A percentile compares a stretch with the other conserved stretches of the same genome.
Evolutionary conservation across 495 filamentous ascomycete species (phyloP).

Genomic region (Mytilinidion resinicola): DNA sequence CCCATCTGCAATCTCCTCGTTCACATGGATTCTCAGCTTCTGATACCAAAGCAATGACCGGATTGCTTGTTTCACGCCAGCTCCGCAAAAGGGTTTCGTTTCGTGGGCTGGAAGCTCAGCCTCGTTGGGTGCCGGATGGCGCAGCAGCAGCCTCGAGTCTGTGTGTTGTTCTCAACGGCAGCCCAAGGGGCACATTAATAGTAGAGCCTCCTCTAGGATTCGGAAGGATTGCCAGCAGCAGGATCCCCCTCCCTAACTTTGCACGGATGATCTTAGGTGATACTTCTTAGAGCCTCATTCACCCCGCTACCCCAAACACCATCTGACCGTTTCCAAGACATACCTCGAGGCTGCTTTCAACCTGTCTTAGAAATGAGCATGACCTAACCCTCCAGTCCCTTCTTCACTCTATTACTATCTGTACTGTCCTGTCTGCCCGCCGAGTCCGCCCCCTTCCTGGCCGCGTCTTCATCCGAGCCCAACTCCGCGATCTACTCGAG

Average conservation of each 20-base stretch:
- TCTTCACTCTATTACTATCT: not conserved
- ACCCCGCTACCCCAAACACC: not conserved
- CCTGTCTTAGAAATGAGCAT: not conserved
- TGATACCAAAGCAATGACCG: not conserved
- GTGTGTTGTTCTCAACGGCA: not conserved
- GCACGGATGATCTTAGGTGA: not conserved
- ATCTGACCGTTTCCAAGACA: not conserved
- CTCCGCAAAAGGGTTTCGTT: conserved; percentile 4
- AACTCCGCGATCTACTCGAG: too few relatives aligned
- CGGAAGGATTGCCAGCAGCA: not conserved
- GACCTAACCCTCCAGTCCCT: not conserved
- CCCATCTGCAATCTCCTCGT: not conserved
- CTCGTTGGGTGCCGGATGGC: not conserved
- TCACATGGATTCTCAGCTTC: not conserved
- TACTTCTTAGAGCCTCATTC: not conserved
- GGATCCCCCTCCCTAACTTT: not conserved
- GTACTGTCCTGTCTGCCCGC: not conserved
- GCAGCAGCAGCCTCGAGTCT: not conserved
- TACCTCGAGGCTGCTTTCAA: not conserved
- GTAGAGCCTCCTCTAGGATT: not conserved
- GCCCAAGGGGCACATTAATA: conserved; percentile 5
- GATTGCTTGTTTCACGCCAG: not conserved
- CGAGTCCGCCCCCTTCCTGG: not conserved
- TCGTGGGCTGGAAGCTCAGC: conserved; percentile 1
- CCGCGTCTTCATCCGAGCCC: not conserved